A percentile compares a stretch with the other conserved stretches of the same genome.
phyloP scores from a whole-genome alignment of 768 basidiomycete genomes.

The Rickenella mellea region DNA sequence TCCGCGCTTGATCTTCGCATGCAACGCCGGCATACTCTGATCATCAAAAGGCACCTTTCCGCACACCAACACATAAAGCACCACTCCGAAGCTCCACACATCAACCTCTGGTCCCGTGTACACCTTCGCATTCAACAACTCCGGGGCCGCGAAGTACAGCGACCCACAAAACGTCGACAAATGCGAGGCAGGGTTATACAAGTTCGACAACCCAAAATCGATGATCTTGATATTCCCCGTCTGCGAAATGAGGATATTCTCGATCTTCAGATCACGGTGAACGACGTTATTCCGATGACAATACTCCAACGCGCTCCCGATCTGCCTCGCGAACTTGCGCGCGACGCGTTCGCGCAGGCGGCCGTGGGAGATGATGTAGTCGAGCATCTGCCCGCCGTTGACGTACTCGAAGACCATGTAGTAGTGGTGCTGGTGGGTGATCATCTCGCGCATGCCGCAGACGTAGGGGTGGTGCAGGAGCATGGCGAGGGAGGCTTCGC shows the following conservation, averaged over 20 bases:
- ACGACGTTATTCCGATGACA: slow-evolving; percentile 97
- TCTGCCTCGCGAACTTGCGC: slow-evolving; percentile 95
- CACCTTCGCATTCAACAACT: slow-evolving; percentile 90
- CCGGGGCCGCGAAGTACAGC: slow-evolving; percentile 96
- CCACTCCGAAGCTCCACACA: slow-evolving; percentile 98
- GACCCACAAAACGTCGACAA: slow-evolving; percentile 96
- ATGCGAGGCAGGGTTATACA: slow-evolving; percentile 75
- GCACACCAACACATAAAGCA: slow-evolving; percentile 94
- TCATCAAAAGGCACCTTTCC: slow-evolving; percentile 99
- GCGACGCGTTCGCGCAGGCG: slow-evolving; percentile 91
- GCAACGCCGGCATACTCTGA: slow-evolving; percentile 97
- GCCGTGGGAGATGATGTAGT: slow-evolving; percentile 99
- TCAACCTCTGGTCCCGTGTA: slow-evolving; percentile 98
- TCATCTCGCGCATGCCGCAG: slow-evolving; percentile 99
- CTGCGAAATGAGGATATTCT: slow-evolving; percentile 98
- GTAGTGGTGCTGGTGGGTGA: slow-evolving; percentile 94
- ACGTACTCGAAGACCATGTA: slow-evolving; percentile 99
- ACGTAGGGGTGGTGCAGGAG: slow-evolving; percentile 97
- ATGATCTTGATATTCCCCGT: slow-evolving; percentile 99
- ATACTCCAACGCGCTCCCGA: slow-evolving; percentile 92
- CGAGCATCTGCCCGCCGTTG: slow-evolving; percentile 98
- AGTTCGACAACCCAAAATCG: slow-evolving; percentile 96
- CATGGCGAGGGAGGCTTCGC: slow-evolving; percentile 92
- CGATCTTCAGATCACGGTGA: slow-evolving; percentile 98
- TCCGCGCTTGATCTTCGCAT: slow-evolving; percentile 98